phyloP scores from a whole-genome alignment of 768 basidiomycete species.

The Tulasnella sp. region DNA sequence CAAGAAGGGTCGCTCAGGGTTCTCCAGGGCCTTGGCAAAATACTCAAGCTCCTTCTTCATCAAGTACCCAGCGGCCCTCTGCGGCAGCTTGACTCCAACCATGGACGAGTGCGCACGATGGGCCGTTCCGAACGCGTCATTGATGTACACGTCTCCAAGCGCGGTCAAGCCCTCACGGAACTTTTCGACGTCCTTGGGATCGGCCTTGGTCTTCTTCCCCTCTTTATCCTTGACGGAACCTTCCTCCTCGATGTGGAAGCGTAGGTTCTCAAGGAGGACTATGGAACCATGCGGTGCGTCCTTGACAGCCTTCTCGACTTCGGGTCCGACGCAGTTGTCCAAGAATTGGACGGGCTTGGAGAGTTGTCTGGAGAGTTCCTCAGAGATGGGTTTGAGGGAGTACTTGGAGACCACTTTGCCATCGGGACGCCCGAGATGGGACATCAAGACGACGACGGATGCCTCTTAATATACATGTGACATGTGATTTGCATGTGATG shows the following conservation, averaged over 20 bases:
- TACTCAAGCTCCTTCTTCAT: slow-evolving; percentile 98
- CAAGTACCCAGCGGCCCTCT: slow-evolving; percentile 89
- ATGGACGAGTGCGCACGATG: slow-evolving; percentile 98
- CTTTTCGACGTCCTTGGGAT: slow-evolving; percentile 60
- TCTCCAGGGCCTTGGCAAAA: slow-evolving; percentile 95
- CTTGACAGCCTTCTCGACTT: slow-evolving; percentile 69
- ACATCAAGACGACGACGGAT: slow-evolving; percentile 82
- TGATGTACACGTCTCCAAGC: slow-evolving; percentile 93
- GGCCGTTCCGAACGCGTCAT: slow-evolving; percentile 98
- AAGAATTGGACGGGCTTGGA: slow-evolving; percentile 68
- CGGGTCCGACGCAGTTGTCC: slow-evolving; percentile 72
- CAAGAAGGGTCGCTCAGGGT: slow-evolving; percentile 89
- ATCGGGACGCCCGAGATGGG: slow-evolving; percentile 94
- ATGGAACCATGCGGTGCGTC: slow-evolving; percentile 53
- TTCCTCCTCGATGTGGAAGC: slow-evolving; percentile 98
- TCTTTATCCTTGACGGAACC: slow-evolving; percentile 89
- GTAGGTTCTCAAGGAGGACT: slow-evolving; percentile 92
- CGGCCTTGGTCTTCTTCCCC: slow-evolving; percentile 90
- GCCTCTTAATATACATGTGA: slow-evolving; percentile 67
- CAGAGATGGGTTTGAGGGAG: slow-evolving; percentile 78
- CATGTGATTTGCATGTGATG: slow-evolving; percentile 14
- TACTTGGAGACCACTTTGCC: slow-evolving; percentile 82
- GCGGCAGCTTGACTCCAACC: slow-evolving; percentile 89
- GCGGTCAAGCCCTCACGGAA: slow-evolving; percentile 84
- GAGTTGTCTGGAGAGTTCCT: slow-evolving; percentile 66